Percentiles rank a stretch among this genome's conserved stretches.
phyloP scores from a whole-genome alignment of 352 stramenopile species.

The Thalassiosira oceanica region DNA sequence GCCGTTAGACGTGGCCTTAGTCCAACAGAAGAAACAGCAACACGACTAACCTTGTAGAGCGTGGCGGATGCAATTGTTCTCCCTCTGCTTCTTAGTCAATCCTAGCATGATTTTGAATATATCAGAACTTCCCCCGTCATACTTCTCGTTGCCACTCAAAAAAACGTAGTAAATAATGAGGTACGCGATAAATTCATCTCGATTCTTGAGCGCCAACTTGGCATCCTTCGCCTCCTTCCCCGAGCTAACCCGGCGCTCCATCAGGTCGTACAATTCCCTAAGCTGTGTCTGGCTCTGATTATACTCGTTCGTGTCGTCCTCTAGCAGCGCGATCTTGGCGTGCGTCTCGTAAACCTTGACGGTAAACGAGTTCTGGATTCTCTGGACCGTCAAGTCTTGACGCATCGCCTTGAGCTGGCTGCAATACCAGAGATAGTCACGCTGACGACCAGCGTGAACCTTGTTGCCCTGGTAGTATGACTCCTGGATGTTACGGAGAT shows the following conservation, averaged over 20 bases:
- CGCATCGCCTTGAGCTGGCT: slow-evolving; percentile 98
- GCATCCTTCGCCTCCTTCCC: slow-evolving; percentile 10
- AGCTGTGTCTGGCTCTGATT: slow-evolving; percentile 80
- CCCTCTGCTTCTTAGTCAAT: slow-evolving; percentile 38
- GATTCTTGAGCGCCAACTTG: slow-evolving; percentile 41
- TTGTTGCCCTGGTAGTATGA: slow-evolving; percentile 83
- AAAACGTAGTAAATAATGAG: slow-evolving; percentile 77
- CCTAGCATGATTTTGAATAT: slow-evolving; percentile 64
- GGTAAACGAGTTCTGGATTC: slow-evolving; percentile 96
- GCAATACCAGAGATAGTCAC: slow-evolving; percentile 85
- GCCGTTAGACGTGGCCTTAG: too few species aligned
- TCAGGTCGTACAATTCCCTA: slow-evolving; percentile 66
- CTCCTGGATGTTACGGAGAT: slow-evolving; percentile 61
- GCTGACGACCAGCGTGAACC: slow-evolving; percentile 88
- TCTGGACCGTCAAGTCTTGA: slow-evolving; percentile 95
- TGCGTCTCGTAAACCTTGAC: slow-evolving; percentile 97
- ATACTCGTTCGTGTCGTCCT: slow-evolving; percentile 87
- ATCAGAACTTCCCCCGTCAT: slow-evolving; percentile 58
- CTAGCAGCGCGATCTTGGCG: slow-evolving; percentile 92
- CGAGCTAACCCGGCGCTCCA: too few species aligned
- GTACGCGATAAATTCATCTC: slow-evolving; percentile 75
- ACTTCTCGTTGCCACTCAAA: slow-evolving; percentile 64
- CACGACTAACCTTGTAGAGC: slow-evolving; percentile 38
- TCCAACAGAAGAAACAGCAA: slow-evolving; percentile 13
- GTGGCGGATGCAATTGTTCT: slow-evolving; percentile 57